These are phyloP conservation scores for Malassezia globosa DNA, from an alignment of 1,284 basidiomycete genomes.

Conservation along the genomic window DNA sequence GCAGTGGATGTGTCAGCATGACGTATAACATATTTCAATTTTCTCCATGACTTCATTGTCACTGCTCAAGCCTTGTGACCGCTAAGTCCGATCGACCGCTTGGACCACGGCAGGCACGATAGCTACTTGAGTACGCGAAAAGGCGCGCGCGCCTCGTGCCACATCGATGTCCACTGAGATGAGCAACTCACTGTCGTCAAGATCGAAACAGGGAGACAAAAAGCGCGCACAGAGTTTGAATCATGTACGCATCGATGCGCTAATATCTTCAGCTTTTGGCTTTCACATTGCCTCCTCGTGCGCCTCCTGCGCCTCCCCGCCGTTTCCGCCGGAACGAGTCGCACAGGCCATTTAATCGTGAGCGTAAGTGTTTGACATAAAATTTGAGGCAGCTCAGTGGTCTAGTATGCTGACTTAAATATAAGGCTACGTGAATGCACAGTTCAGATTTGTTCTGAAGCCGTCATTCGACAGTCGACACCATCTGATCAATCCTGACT, in stretches of 20 bases:
- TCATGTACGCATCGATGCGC: constrained; percentile 22
- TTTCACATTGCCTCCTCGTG: constrained; percentile 41
- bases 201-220: constrained; percentile 8
- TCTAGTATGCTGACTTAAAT: too few species aligned
- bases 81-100: too few species aligned
- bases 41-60: too few species aligned
- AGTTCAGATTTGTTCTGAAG: constrained; percentile 45
- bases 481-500: constrained; percentile 40
- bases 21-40: too few species aligned
- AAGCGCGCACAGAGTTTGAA: constrained; percentile 35
- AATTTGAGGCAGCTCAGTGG: too few species aligned
- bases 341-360: constrained; percentile 39
- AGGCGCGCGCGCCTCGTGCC: too few species aligned
- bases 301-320: constrained; percentile 28
- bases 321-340: constrained; percentile 23
- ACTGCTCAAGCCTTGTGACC: too few species aligned
- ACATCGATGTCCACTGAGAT: not conserved
- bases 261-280: constrained; percentile 27
- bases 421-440: constrained; percentile 40
- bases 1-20: too few species aligned
- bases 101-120: too few species aligned
- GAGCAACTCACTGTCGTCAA: not conserved
- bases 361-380: constrained; percentile 21
- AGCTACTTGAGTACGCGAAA: too few species aligned
- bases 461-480: constrained; percentile 42